Base-by-base conservation (phyloP, 1,284 basidiomycete genomes). In the Trametes pubescens region DNA sequence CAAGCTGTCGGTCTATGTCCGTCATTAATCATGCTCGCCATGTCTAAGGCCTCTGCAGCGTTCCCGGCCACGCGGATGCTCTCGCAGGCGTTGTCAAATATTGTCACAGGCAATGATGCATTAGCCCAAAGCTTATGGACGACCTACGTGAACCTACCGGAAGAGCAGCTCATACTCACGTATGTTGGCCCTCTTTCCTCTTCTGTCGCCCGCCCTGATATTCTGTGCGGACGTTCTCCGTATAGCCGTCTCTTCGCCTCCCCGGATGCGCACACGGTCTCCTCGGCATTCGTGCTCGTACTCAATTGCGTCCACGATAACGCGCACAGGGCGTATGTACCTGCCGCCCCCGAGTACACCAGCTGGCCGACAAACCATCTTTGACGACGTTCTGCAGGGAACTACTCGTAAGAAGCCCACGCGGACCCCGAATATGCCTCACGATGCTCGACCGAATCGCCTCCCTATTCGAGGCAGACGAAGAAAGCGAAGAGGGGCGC, bases 131-230 rank as follows among this genome's bases (percentile, higher is more conserved):
- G 74, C 26, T 74, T 94, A 40, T 92, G 91, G 90, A 78, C 81
- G 22, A 79, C 78, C 2, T 90, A 92, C 70, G 78, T 92, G 72
- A 79, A 77, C 54, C 78, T 89, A n/a, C 83, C 89, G 0, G 89
- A 92, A 70, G 90, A 92, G 65, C 84, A 90, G 69, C 85, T 88
- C 49, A 81, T 96, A 13, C 76, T 96, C 61, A 84, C 91, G 94
- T 95, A 75, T 46, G 60, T 58, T 44, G 63, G 35, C 43, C 34
- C 44, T 24, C 46, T 62, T 32, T 53, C 43, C 37, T 26, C 7
- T 29, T 68, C 43, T 57, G 18, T 34, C 51, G 38, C 29, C 51
- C 57, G 38, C 18, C 26, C 51, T 61, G 44, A 57, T 22, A 59
- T 43, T 53, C 55, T 35, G 32, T 21, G 57, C 18, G n/a, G 26